Conservation (phyloP, 148 eudicot genomes). For the Spergularia marina region DNA sequence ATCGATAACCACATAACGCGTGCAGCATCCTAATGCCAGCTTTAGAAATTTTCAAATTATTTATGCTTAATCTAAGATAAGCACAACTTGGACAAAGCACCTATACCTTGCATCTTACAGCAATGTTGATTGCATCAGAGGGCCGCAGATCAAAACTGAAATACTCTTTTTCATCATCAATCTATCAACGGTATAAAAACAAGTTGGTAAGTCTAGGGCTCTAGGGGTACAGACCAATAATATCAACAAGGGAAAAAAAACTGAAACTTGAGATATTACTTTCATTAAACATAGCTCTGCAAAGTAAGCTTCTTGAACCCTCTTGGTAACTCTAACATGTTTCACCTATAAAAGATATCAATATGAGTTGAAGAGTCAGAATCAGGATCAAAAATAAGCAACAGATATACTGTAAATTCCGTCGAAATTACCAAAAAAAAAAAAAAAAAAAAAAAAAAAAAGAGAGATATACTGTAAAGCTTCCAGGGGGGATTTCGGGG, state of each 20-base stretch:
- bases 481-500: neutral
- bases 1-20: neutral
- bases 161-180: slow-evolving; percentile 57
- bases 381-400: neutral
- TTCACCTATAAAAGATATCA: slow-evolving; percentile 52
- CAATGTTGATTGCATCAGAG: slow-evolving; percentile 95
- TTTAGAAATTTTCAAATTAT: neutral
- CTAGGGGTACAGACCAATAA: neutral
- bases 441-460: no score
- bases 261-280: slow-evolving; percentile 30
- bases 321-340: slow-evolving; percentile 85
- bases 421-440: no score
- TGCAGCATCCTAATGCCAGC: neutral
- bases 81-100: neutral
- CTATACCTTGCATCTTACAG: slow-evolving; percentile 88
- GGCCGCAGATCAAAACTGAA: slow-evolving; percentile 83
- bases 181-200: slow-evolving; percentile 31
- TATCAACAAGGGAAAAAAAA: neutral
- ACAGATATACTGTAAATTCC: no score
- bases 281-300: slow-evolving; percentile 72
- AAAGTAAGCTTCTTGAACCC: slow-evolving; percentile 85
- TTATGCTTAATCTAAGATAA: neutral
- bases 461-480: neutral
- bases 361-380: neutral
- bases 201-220: neutral